Percentiles rank a stretch among this genome's conserved stretches.
These are phyloP conservation scores for Syzygium aromaticum DNA, from an alignment of 345 rosid species.

Conservation along the genomic window DNA sequence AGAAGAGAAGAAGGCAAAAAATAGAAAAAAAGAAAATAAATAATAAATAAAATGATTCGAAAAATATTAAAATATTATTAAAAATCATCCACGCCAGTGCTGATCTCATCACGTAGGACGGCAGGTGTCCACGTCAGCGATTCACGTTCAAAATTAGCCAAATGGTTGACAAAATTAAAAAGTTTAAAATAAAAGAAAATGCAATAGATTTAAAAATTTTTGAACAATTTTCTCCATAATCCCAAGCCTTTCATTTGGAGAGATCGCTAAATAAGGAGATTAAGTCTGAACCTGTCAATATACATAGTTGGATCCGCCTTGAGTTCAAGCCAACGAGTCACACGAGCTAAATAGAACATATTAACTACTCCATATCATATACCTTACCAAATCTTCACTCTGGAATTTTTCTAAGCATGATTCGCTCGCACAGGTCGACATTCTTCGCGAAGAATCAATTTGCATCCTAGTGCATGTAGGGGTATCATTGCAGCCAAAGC, in stretches of 20 bases:
- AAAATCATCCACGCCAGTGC: no score
- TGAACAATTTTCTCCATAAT: no score
- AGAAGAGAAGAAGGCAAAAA: no score
- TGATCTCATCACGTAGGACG: no score
- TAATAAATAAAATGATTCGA: no score
- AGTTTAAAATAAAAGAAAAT: no score
- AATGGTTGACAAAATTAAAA: no score
- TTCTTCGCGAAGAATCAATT: neutral
- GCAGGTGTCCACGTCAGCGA: no score
- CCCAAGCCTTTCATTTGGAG: neutral
- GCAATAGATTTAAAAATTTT: no score
- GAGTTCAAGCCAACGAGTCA: neutral
- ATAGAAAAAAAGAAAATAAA: no score
- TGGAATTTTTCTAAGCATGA: neutral
- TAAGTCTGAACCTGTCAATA: neutral
- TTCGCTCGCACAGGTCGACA: neutral
- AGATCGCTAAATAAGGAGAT: neutral
- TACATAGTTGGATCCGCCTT: accelerated
- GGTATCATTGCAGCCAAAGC: neutral
- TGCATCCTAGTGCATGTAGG: neutral
- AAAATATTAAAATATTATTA: no score
- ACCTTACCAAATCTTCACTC: neutral
- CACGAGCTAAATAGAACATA: neutral
- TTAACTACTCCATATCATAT: neutral
- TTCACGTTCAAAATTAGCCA: no score